Evolutionary conservation across 768 basidiomycete species (phyloP).

Genomic region (Lactifluus rugatus): DNA sequence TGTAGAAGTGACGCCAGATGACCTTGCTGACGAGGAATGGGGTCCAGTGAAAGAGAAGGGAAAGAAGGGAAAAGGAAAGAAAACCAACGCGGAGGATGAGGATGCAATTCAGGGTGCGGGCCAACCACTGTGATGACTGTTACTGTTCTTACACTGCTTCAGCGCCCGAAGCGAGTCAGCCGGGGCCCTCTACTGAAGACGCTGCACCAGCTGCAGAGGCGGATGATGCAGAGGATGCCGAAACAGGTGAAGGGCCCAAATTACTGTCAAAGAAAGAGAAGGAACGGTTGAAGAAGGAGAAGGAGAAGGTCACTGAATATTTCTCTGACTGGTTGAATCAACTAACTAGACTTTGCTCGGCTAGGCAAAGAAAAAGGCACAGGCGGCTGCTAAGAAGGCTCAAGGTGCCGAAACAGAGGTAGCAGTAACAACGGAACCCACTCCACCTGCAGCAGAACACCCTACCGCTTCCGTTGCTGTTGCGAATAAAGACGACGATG

Average conservation of each 20-base stretch:
- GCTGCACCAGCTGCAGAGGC: constrained; percentile 20
- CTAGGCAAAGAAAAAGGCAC: constrained; percentile 91
- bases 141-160: background rate
- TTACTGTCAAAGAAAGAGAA: constrained; percentile 92
- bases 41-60: constrained; percentile 36
- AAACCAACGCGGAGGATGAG: constrained; percentile 33
- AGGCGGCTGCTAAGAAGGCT: constrained; percentile 76
- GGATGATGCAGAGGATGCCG: constrained; percentile 38
- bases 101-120: constrained; percentile 23
- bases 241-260: constrained; percentile 47
- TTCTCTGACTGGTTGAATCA: background rate
- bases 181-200: constrained; percentile 19
- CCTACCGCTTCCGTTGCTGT: constrained; percentile 23
- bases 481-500: constrained; percentile 40
- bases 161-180: background rate
- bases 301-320: constrained; percentile 61
- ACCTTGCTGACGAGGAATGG: constrained; percentile 40
- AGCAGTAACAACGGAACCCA: background rate
- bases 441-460: constrained; percentile 24
- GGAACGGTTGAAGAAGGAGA: constrained; percentile 93
- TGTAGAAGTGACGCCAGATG: constrained; percentile 33
- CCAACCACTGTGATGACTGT: background rate
- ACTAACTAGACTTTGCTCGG: background rate
- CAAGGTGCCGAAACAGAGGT: constrained; percentile 24
- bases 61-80: constrained; percentile 45